Evolutionary conservation across 805 yeast genomes (phyloP), one percentile per base, ranked within the genome.

Genomic region (Pichia occidentalis): DNA sequence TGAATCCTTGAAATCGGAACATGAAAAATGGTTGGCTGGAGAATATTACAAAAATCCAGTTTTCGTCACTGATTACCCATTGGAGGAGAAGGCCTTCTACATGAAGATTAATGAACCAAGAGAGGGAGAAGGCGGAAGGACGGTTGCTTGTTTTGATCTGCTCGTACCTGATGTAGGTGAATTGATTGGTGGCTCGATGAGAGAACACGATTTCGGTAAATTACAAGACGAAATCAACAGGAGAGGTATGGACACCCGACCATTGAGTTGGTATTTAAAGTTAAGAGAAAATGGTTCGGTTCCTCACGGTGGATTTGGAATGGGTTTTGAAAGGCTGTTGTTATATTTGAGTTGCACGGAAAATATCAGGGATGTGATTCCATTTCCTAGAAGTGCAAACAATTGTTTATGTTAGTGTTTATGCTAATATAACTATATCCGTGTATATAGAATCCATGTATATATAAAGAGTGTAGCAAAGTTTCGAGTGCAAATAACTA

Each of bases 251-350:
- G 70, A 73, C 37, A 32, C 53, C 0, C 71, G 67, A 2, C 72
- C 74, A 14, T 57, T 92, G 57, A 67, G 73, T 22, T 92, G 99
- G 99, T 92, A 88, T 54, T 48, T 80, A 20, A 72, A 79, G 1
- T 65, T 83, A 7, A 68, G 98, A 43, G 65, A 65, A 44, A 78
- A 82, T 49, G 97, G 97, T 0, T 65, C 83, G 3, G 80, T 80
- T 17, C 95, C 97, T 0, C 97, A 90, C 56, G 98, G 98, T 33
- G 99, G 99, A 0, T 92, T 82, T 60, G 99, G 99, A 0, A 65
- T 92, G 67, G 99, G 99, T 0, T 76, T 88, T 48, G 98, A 92
- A 57, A 66, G 99, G 43, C 61, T 92, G 22, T 57, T 92, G 12
- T 76, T 82, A 38, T 88, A 80, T 48, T 61, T 87, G 39, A 69